Base-by-base conservation (phyloP, 495 filamentous ascomycete genomes). In the Neurospora cerealis region DNA sequence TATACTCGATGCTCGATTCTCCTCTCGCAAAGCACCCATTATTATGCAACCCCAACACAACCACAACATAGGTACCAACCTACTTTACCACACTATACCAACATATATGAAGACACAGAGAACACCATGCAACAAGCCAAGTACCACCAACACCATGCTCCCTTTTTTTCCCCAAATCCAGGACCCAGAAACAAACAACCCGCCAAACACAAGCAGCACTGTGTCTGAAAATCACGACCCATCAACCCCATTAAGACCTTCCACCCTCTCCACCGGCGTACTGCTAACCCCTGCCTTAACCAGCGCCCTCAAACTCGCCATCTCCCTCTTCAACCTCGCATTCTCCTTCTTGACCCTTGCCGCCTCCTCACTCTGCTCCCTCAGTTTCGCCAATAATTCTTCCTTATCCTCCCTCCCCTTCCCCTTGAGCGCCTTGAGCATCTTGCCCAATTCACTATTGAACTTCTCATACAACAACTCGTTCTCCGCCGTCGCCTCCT, bases 381-480 rank as follows among this genome's bases (percentile, higher is more conserved):
- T 88, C 75, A 97, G 77, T 77, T 89, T 86, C n/a, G 80, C 83
- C 77, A 91, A 83, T 73, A 96, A 76, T 75, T 93, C 92, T 74
- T 92, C 91, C 76, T 93, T 92, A 0, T 89, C 92, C 44, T 91
- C 91, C 32, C 91, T 89, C 6, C 87, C 86, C 78, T 91, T 91
- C 19, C 85, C 85, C 81, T 86, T 88, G 41, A 96, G 86, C 10
- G 90, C 91, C 77, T 88, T 91, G 24, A 93, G 85, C 71, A 98
- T 91, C 85, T 93, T 94, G 71, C 88, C 92, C 69, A 99, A 83
- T 79, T 99, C 96, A 34, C 89, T 87, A 76, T 98, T 97, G 84
- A 98, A 97, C 75, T 91, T 92, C 76, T 95, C 93, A 80, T 98
- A 98, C 46, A 98, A 85, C 69, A 96, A 89, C 82, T 98, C 95